Evolutionary conservation across 768 basidiomycete genomes (phyloP).

Genomic region (Termitomyces eurrhizus): DNA sequence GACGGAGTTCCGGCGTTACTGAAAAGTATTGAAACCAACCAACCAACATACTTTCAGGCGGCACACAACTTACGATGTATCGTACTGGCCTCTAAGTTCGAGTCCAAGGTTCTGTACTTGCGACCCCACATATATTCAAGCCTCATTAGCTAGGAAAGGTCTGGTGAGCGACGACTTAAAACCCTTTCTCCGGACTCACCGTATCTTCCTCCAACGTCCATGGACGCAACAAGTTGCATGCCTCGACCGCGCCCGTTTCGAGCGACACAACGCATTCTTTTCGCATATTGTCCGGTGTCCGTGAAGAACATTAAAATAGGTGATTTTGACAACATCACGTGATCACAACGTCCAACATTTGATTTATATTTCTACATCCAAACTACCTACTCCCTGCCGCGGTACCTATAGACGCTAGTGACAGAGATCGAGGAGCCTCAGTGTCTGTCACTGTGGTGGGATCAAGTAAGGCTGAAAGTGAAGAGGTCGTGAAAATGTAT

Average conservation of each 20-base stretch:
- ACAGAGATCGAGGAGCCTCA: too few relatives aligned
- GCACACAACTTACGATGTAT: background rate
- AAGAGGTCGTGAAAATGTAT: too few relatives aligned
- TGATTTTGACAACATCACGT: too few relatives aligned
- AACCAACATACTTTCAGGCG: too few relatives aligned
- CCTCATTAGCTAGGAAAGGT: background rate
- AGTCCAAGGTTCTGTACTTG: background rate
- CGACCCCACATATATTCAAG: background rate
- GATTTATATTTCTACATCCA: too few relatives aligned
- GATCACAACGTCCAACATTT: too few relatives aligned
- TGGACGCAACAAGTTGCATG: background rate
- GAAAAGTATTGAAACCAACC: background rate
- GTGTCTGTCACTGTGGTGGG: too few relatives aligned
- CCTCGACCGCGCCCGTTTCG: background rate
- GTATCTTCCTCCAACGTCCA: background rate
- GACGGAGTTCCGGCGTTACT: background rate
- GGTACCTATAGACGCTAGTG: too few relatives aligned
- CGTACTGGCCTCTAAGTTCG: background rate
- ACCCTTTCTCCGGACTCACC: background rate
- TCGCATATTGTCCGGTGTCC: background rate
- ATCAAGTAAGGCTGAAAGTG: too few relatives aligned
- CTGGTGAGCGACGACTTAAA: background rate
- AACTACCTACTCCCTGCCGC: too few relatives aligned
- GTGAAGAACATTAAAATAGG: too few relatives aligned
- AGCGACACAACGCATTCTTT: background rate